phyloP scores from a whole-genome alignment of 306 rosid genomes.

The Spatholobus suberectus region DNA sequence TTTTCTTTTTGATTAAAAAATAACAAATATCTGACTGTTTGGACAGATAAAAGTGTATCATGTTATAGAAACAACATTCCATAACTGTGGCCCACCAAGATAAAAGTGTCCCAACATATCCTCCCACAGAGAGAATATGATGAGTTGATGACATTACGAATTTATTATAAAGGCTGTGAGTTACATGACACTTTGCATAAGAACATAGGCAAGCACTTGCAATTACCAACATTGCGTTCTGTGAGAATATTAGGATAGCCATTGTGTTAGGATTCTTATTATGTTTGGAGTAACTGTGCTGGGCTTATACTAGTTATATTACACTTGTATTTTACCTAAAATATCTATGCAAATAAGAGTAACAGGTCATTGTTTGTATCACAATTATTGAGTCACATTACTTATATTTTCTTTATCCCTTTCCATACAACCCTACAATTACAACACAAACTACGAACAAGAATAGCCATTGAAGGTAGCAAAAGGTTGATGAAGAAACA shows the following conservation, averaged over 20 bases:
- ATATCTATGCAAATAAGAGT: background rate
- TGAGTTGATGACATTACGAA: background rate
- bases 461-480: slow-evolving; percentile 15
- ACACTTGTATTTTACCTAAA: slow-evolving; percentile 22
- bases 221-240: background rate
- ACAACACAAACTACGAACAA: background rate
- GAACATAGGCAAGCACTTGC: background rate
- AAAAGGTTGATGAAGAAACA: slow-evolving; percentile 17
- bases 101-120: background rate
- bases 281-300: background rate
- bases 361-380: background rate
- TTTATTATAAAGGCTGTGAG: background rate
- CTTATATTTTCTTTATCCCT: background rate
- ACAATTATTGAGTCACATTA: slow-evolving; percentile 15
- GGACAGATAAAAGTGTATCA: background rate
- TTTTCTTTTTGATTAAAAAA: background rate
- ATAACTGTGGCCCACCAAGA: background rate
- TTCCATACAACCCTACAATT: background rate
- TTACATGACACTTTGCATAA: background rate
- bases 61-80: background rate
- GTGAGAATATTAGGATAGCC: background rate
- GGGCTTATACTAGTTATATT: background rate
- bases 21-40: background rate
- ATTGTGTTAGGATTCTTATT: slow-evolving; percentile 2
- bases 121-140: background rate